phyloP scores from a whole-genome alignment of 2,329 filamentous ascomycete species.

The Hypomyces perniciosus region DNA sequence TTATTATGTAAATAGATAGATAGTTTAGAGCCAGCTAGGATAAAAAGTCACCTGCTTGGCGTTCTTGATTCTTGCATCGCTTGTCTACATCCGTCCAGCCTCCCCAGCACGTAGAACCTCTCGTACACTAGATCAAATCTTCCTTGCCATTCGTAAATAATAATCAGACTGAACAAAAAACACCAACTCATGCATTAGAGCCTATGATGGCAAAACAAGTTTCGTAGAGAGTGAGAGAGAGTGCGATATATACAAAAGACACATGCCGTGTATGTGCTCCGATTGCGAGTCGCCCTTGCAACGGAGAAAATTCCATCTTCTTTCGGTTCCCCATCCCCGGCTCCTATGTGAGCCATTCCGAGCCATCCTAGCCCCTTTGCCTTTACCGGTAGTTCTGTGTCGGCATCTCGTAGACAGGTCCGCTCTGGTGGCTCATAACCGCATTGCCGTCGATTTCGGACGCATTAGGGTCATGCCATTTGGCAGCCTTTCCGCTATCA shows the following conservation, averaged over 20 bases:
- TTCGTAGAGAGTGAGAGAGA: slow-evolving; percentile 1
- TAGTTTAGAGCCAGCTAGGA: background rate
- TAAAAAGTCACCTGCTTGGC: background rate
- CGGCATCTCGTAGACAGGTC: slow-evolving; percentile 39
- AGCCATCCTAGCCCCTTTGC: background rate
- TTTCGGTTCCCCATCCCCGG: background rate
- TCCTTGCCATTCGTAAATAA: too few species aligned
- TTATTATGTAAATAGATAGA: background rate
- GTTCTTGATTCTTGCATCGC: background rate
- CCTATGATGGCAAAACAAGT: background rate
- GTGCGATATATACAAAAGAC: slow-evolving; percentile 13
- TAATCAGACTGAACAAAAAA: background rate
- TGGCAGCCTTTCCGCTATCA: slow-evolving; percentile 24
- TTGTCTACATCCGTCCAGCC: too few species aligned
- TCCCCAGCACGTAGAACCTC: too few species aligned
- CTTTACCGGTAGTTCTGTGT: slow-evolving; percentile 31
- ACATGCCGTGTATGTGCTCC: slow-evolving; percentile 8
- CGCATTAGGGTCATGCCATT: slow-evolving; percentile 31
- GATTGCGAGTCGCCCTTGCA: background rate
- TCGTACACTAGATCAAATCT: too few species aligned
- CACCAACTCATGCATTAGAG: slow-evolving; percentile 1
- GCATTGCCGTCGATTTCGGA: slow-evolving; percentile 35
- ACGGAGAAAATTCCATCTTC: background rate
- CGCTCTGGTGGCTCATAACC: slow-evolving; percentile 27
- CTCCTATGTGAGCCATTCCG: background rate